Percentiles rank a stretch among this genome's conserved stretches.
Conservation (phyloP, 768 basidiomycete genomes). For the Panaeolus cyanescens region DNA sequence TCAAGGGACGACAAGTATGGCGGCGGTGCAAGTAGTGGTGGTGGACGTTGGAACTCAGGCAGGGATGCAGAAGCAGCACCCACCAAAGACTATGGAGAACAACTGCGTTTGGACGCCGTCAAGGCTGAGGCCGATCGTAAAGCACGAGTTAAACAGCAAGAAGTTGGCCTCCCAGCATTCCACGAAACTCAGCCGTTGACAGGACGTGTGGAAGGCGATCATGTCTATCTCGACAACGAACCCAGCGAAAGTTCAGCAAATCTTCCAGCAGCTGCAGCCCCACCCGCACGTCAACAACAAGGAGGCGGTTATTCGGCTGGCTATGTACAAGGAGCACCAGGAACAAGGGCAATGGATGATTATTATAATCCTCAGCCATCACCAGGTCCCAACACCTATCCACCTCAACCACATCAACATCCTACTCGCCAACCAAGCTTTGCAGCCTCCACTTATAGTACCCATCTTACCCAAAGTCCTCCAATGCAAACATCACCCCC, state of each 20-base stretch:
- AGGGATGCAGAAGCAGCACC: slow-evolving; percentile 29
- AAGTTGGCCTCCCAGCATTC: slow-evolving; percentile 76
- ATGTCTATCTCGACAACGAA: slow-evolving; percentile 56
- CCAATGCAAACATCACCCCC: slow-evolving; percentile 12
- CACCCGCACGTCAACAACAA: slow-evolving; percentile 27
- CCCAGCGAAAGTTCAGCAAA: slow-evolving; percentile 26
- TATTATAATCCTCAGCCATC: slow-evolving; percentile 53
- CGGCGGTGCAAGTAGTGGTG: slow-evolving; percentile 34
- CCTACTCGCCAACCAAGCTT: slow-evolving; percentile 36
- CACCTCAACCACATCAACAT: slow-evolving; percentile 47
- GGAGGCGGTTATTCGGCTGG: slow-evolving; percentile 47
- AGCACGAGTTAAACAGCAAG: slow-evolving; percentile 58
- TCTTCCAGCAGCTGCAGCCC: slow-evolving; percentile 31
- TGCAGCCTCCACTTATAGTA: slow-evolving; percentile 34
- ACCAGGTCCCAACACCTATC: slow-evolving; percentile 33
- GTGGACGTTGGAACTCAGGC: slow-evolving; percentile 27
- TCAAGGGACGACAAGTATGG: slow-evolving; percentile 5
- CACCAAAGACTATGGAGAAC: slow-evolving; percentile 51
- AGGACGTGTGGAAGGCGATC: slow-evolving; percentile 55
- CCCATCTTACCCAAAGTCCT: slow-evolving; percentile 18
- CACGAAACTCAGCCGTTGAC: slow-evolving; percentile 75
- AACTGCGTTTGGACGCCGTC: slow-evolving; percentile 79
- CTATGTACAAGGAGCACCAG: slow-evolving; percentile 64
- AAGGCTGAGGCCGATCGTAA: slow-evolving; percentile 88
- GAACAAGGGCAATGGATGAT: slow-evolving; percentile 74